phyloP scores from a whole-genome alignment of 768 basidiomycete genomes.

The Rhizopogon vinicolor region DNA sequence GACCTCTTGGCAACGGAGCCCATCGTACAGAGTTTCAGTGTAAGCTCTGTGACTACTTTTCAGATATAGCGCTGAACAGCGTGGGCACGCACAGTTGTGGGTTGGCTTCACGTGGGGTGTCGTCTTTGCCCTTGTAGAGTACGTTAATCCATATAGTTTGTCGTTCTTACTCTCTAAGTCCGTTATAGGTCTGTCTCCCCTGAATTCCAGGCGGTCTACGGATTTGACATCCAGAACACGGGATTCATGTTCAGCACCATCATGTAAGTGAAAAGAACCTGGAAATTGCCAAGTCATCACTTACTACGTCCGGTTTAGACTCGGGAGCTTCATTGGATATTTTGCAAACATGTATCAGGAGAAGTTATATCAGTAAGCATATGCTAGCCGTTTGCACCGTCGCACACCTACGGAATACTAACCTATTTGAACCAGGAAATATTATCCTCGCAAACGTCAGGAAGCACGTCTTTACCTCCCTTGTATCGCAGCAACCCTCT shows the following conservation, averaged over 20 bases:
- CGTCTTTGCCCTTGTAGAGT: conserved; percentile 58
- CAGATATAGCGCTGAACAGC: not conserved
- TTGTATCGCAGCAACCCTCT: conserved; percentile 45
- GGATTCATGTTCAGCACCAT: conserved; percentile 55
- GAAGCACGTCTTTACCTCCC: conserved; percentile 56
- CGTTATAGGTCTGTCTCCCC: conserved; percentile 41
- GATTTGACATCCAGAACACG: conserved; percentile 52
- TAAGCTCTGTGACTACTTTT: conserved; percentile 25
- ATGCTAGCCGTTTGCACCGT: not conserved
- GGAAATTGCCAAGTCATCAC: not conserved
- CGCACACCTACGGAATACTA: not conserved
- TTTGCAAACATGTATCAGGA: conserved; percentile 39
- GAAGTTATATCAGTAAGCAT: conserved; percentile 36
- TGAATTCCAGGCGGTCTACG: conserved; percentile 48
- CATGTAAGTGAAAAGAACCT: conserved; percentile 30
- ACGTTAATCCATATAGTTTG: not conserved
- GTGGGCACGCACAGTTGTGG: conserved; percentile 42
- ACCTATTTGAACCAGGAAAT: conserved; percentile 2
- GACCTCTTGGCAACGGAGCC: conserved; percentile 41
- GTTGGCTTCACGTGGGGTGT: conserved; percentile 69
- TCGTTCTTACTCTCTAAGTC: not conserved
- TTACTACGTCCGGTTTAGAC: conserved; percentile 24
- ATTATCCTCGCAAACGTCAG: conserved; percentile 22
- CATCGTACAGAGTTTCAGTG: conserved; percentile 65
- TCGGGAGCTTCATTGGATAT: conserved; percentile 46